A percentile compares a stretch with the other conserved stretches of the same genome.
Evolutionary conservation across 2,329 filamentous ascomycete species (phyloP).

Genomic region (Fusarium bulbicola): DNA sequence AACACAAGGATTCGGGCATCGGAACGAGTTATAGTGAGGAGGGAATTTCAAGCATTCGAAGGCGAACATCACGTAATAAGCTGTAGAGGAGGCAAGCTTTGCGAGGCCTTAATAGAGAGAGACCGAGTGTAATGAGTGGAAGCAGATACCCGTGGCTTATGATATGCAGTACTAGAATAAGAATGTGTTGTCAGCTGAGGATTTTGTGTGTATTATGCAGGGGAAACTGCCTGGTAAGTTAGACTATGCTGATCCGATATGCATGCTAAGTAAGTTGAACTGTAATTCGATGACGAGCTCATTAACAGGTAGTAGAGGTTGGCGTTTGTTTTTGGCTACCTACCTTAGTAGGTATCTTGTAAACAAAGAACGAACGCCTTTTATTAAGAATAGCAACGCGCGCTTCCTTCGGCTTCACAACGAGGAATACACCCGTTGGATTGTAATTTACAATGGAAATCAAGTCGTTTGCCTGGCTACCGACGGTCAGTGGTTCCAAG

Average conservation of each 20-base stretch:
- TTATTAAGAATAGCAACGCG: not conserved
- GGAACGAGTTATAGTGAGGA: constrained; percentile 63
- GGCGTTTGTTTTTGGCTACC: not conserved
- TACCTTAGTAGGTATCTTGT: not conserved
- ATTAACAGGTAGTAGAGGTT: constrained; percentile 13
- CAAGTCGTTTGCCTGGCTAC: not conserved
- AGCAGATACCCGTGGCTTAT: constrained; percentile 18
- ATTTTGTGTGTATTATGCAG: not conserved
- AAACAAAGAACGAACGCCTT: not conserved
- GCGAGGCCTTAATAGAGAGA: not conserved
- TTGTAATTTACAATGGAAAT: too few relatives aligned
- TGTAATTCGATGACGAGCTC: constrained; percentile 34
- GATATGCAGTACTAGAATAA: not conserved
- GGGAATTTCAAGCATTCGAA: constrained; percentile 45
- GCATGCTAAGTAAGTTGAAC: not conserved
- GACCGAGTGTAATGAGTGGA: not conserved
- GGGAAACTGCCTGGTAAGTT: not conserved
- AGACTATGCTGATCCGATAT: not conserved
- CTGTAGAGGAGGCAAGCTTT: constrained; percentile 12
- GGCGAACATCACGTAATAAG: constrained; percentile 42
- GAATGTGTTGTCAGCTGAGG: not conserved
- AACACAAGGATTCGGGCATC: constrained; percentile 57
- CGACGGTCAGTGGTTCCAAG: not conserved
- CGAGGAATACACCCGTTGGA: not conserved
- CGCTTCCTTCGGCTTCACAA: not conserved